Conservation (phyloP, 2,329 filamentous ascomycete species). For the Aspergillus udagawae region DNA sequence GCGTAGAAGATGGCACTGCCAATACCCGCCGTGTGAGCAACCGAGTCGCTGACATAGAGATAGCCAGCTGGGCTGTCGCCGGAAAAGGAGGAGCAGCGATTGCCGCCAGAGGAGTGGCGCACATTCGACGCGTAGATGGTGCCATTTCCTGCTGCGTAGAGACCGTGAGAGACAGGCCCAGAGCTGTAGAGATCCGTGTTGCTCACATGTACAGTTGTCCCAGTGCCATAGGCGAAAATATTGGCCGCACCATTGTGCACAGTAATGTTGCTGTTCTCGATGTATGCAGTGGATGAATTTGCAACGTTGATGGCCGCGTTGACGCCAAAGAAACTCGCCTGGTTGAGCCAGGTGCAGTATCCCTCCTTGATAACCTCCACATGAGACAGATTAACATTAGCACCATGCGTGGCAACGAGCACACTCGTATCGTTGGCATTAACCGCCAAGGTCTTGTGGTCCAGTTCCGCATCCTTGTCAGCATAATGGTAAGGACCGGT, state of each 20-base stretch:
- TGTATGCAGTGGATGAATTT: slow-evolving; percentile 22
- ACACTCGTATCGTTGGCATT: slow-evolving; percentile 18
- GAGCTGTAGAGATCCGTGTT: slow-evolving; percentile 29
- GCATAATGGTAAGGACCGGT: slow-evolving; percentile 2
- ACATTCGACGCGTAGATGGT: slow-evolving; percentile 23
- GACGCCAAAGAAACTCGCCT: slow-evolving; percentile 29
- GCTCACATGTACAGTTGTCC: slow-evolving; percentile 22
- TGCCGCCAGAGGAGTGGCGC: slow-evolving; percentile 27
- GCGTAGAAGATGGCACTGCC: slow-evolving; percentile 32
- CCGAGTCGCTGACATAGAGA: slow-evolving; percentile 24
- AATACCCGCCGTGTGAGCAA: slow-evolving; percentile 27
- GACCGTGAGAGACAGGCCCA: slow-evolving; percentile 28
- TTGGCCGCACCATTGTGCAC: slow-evolving; percentile 34
- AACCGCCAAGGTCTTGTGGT: slow-evolving; percentile 11
- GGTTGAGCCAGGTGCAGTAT: slow-evolving; percentile 25
- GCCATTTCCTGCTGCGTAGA: slow-evolving; percentile 31
- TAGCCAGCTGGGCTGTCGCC: slow-evolving; percentile 28
- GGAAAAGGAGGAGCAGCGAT: slow-evolving; percentile 29
- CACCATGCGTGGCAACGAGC: slow-evolving; percentile 7
- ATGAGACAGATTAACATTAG: slow-evolving; percentile 20
- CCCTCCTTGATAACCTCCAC: slow-evolving; percentile 26
- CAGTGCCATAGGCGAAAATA: slow-evolving; percentile 28
- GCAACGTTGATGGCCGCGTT: slow-evolving; percentile 29
- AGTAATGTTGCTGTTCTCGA: slow-evolving; percentile 29
- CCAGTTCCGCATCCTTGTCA: slow-evolving; percentile 1